Conservation (phyloP, 2,329 filamentous ascomycete species). For the Colletotrichum destructivum region DNA sequence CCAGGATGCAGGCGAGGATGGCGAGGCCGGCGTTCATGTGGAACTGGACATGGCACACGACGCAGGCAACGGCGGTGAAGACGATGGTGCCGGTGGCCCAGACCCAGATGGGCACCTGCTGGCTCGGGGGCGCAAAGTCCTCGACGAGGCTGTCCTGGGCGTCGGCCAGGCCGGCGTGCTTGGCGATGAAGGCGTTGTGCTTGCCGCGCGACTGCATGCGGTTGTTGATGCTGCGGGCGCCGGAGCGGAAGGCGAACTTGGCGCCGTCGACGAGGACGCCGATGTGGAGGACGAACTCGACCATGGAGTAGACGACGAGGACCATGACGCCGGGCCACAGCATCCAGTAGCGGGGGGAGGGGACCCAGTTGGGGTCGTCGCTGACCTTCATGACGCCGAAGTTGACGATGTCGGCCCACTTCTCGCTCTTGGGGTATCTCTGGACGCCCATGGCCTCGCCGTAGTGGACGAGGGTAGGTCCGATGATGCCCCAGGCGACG, state of each 20-base stretch:
- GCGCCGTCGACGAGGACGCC: constrained; percentile 54
- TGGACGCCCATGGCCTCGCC: constrained; percentile 65
- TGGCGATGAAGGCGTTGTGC: constrained; percentile 51
- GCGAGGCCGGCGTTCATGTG: constrained; percentile 71
- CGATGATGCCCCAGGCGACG: constrained; percentile 69
- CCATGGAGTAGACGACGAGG: constrained; percentile 57
- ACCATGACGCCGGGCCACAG: constrained; percentile 61
- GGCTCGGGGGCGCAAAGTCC: constrained; percentile 58
- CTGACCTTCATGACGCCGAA: constrained; percentile 52
- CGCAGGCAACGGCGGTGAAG: constrained; percentile 65
- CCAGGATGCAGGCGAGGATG: constrained; percentile 68
- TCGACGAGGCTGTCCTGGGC: constrained; percentile 51
- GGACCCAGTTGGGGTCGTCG: constrained; percentile 47
- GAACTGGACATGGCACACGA: constrained; percentile 67
- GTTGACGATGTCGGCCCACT: constrained; percentile 50
- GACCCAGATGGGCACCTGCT: constrained; percentile 68
- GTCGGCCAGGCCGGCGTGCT: constrained; percentile 55
- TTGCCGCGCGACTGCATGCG: constrained; percentile 52
- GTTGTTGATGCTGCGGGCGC: constrained; percentile 50
- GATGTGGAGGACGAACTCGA: constrained; percentile 59
- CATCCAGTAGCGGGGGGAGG: constrained; percentile 60
- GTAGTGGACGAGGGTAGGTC: constrained; percentile 62
- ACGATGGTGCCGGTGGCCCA: constrained; percentile 63
- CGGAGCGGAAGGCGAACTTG: constrained; percentile 53
- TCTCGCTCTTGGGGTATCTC: constrained; percentile 38